Evolutionary conservation across 2,329 filamentous ascomycete genomes (phyloP), one percentile per base, ranked within the genome.

Genomic region (Sporothrix humicola): DNA sequence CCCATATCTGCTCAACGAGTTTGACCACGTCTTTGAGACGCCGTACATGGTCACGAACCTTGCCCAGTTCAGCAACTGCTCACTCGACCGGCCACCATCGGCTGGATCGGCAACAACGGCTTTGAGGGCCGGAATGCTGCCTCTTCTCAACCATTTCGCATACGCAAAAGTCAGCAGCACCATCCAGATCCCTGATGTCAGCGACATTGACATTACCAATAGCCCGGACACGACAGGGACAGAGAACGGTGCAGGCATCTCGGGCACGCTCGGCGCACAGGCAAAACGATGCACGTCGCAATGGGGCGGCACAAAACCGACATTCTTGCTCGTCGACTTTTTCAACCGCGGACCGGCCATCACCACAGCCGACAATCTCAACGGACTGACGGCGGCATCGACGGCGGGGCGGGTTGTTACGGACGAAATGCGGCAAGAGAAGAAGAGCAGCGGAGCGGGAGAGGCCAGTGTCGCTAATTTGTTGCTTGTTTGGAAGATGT

Each of bases 91-190:
- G 0, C 93, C 93, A 0, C 81, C 85, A 0, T 81, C 81, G 6
- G 82, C 90, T 48, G 80, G 81, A 26, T 79, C 83, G 3, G 86
- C 86, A 68, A 78, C 86, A 17, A 78, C 86, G 13, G 78, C 91
- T 1, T 79, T 92, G 37, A 79, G 84, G 0, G 84, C 85, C 0
- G 87, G 88, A 77, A 86, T 89, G 77, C 86, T 96, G 80, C 89
- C 92, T 37, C 84, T 96, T 10, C 86, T 93, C 84, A 96, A 96
- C 84, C 93, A 96, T 83, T 95, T 96, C 84, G 86, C 92, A 71
- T 90, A 95, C 83, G 83, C 85, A 73, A 82, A 79, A 5, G 79
- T 89, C 26, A 80, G 84, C n/a, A 81, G 86, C 3, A 85, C 84
- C 74, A 87, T 93, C 77, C 82, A 88, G 76, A 83, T 89, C 56